Conservation (phyloP, 2,329 filamentous ascomycete species). For the Colletotrichum liaoningense region DNA sequence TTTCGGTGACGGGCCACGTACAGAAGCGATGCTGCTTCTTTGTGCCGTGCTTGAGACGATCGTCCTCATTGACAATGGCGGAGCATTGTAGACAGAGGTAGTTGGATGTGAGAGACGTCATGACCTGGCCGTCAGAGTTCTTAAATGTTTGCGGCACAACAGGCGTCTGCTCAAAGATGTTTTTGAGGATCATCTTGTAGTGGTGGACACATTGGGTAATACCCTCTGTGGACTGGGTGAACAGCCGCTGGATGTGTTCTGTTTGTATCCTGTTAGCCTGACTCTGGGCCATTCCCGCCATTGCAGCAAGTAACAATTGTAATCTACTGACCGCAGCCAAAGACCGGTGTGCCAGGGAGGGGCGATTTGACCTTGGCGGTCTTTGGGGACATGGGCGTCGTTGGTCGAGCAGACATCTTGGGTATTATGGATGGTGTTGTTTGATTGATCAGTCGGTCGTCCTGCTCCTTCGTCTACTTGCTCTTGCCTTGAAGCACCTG, state of each 20-base stretch:
- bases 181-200: constrained; percentile 78
- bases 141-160: constrained; percentile 75
- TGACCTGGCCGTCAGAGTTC: constrained; percentile 63
- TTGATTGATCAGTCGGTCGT: background rate
- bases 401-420: constrained; percentile 58
- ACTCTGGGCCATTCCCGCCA: constrained; percentile 28
- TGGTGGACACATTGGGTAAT: constrained; percentile 77
- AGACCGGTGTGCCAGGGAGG: constrained; percentile 68
- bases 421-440: background rate
- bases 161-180: constrained; percentile 75
- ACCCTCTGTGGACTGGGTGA: constrained; percentile 70
- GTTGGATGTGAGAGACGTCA: constrained; percentile 74
- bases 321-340: constrained; percentile 70
- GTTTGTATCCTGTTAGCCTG: constrained; percentile 27
- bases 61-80: constrained; percentile 73
- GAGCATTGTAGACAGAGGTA: constrained; percentile 82
- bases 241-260: constrained; percentile 80
- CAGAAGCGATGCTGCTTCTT: constrained; percentile 81
- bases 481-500: background rate
- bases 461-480: background rate
- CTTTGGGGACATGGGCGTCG: constrained; percentile 66
- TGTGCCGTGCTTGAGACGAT: constrained; percentile 73
- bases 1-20: constrained; percentile 51
- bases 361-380: constrained; percentile 70
- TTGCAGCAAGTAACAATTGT: constrained; percentile 16